Percentiles rank a stretch among this genome's conserved stretches.
Evolutionary conservation across 192 early-diverging fungal species (phyloP).

Genomic region (Backusella australiensis): DNA sequence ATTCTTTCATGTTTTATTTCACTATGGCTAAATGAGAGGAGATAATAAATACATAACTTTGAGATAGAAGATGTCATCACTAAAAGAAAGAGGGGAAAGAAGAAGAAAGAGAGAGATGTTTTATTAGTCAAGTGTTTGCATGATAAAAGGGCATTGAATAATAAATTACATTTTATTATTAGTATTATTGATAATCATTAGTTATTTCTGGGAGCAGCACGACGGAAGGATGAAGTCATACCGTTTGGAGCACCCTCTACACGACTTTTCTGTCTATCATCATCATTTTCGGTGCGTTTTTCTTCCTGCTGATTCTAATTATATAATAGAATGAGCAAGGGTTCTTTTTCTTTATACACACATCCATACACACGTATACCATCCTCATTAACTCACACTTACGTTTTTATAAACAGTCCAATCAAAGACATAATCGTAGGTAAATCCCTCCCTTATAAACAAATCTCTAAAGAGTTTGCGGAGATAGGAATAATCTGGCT

Average conservation of each 20-base stretch:
- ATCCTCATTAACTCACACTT: background rate
- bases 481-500: slow-evolving; percentile 88
- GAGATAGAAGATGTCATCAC: too few species aligned
- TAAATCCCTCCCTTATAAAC: slow-evolving; percentile 81
- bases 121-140: background rate
- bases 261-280: background rate
- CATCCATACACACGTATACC: too few species aligned
- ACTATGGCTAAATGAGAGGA: too few species aligned
- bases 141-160: background rate
- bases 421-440: slow-evolving; percentile 90
- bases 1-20: too few species aligned
- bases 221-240: background rate
- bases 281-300: background rate
- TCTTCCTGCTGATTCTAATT: background rate
- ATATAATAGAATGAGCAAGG: background rate
- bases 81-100: too few species aligned
- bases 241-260: background rate
- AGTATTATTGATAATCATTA: background rate
- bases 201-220: background rate
- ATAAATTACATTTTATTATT: background rate
- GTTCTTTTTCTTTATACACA: too few species aligned
- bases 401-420: slow-evolving; percentile 76
- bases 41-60: too few species aligned
- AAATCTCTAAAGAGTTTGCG: slow-evolving; percentile 86
- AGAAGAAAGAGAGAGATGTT: background rate